These are phyloP conservation scores for Osmanthus fragrans DNA, from an alignment of 257 asterid species.

Conservation along the genomic window DNA sequence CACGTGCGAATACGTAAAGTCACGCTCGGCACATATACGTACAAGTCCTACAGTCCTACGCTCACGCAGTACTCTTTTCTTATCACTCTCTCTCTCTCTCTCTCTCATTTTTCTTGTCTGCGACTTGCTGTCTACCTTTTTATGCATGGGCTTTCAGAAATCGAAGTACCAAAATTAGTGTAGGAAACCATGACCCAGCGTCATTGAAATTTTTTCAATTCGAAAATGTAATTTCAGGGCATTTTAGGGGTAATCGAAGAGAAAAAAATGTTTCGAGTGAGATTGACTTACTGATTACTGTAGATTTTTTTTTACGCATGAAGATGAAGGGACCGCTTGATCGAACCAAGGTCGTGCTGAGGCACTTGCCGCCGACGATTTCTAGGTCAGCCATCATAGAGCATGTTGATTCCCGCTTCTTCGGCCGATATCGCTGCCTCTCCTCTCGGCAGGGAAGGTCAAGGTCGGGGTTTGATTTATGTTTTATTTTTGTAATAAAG, in stretches of 20 bases:
- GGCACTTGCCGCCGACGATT: slow-evolving; percentile 99
- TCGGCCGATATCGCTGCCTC: slow-evolving; percentile 80
- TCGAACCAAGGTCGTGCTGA: slow-evolving; percentile 96
- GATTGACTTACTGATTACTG: slow-evolving; percentile 17
- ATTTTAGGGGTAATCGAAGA: slow-evolving; percentile 30
- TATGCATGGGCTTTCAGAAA: slow-evolving; percentile 44
- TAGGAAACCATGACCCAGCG: slow-evolving; percentile 16
- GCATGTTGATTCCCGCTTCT: slow-evolving; percentile 78
- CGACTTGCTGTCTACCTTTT: too few species aligned
- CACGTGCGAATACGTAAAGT: background rate
- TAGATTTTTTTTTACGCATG: slow-evolving; percentile 79
- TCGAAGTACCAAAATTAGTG: slow-evolving; percentile 53
- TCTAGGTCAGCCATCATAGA: slow-evolving; percentile 85
- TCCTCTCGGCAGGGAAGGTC: slow-evolving; percentile 76
- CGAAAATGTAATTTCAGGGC: slow-evolving; percentile 53
- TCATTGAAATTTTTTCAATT: slow-evolving; percentile 17
- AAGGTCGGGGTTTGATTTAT: slow-evolving; percentile 50
- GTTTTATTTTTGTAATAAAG: background rate
- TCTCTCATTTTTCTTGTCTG: too few species aligned
- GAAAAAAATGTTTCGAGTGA: slow-evolving; percentile 21
- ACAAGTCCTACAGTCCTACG: slow-evolving; percentile 34
- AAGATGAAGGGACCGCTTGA: slow-evolving; percentile 96
- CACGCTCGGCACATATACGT: slow-evolving; percentile 8
- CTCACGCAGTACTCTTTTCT: background rate
- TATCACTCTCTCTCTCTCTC: too few species aligned